Conservation (phyloP, 495 filamentous ascomycete species). For the Zalerion maritima region DNA sequence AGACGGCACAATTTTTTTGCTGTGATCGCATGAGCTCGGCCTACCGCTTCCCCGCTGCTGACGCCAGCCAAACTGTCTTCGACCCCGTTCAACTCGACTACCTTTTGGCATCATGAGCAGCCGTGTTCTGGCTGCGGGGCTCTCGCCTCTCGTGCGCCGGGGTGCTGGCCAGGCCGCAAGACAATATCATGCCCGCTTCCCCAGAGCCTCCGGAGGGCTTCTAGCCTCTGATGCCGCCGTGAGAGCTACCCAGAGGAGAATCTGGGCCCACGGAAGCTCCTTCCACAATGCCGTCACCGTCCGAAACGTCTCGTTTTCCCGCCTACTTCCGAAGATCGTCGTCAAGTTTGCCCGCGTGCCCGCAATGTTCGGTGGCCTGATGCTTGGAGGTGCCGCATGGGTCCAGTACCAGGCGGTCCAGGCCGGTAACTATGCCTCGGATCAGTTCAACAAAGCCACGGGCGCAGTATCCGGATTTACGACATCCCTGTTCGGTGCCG, state of each 20-base stretch:
- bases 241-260: constrained; percentile 41
- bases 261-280: constrained; percentile 63
- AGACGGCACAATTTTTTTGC: too few relatives aligned
- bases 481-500: constrained; percentile 48
- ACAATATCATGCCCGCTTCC: constrained; percentile 47
- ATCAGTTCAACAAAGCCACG: constrained; percentile 55
- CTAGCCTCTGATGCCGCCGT: constrained; percentile 49
- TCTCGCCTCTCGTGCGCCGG: constrained; percentile 49
- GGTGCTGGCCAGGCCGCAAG: constrained; percentile 41
- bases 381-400: constrained; percentile 77
- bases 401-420: constrained; percentile 90
- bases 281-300: constrained; percentile 79
- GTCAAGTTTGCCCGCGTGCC: constrained; percentile 77
- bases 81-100: too few relatives aligned
- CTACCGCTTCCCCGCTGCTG: too few relatives aligned
- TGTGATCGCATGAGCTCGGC: too few relatives aligned
- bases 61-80: too few relatives aligned
- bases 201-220: constrained; percentile 49
- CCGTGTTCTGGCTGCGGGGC: constrained; percentile 62
- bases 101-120: constrained; percentile 75
- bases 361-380: constrained; percentile 78
- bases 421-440: constrained; percentile 78
- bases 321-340: constrained; percentile 75
- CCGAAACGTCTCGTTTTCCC: constrained; percentile 71
- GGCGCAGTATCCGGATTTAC: constrained; percentile 54